Evolutionary conservation across 805 yeast species (phyloP), one percentile per base, ranked within the genome.

Genomic region (Saccharomycopsis javanensis): DNA sequence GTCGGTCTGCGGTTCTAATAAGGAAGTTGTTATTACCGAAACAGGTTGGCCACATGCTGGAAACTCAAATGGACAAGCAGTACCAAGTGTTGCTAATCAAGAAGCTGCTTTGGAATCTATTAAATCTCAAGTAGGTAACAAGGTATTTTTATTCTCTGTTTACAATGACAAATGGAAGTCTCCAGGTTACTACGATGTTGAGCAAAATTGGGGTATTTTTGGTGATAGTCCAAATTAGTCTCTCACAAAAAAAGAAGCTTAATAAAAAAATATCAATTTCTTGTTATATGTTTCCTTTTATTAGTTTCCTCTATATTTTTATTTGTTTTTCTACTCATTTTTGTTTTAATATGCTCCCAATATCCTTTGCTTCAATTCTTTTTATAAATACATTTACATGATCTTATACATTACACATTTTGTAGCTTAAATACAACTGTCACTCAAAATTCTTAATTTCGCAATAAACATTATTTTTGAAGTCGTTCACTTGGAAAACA

Each of bases 31-130:
- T 56, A 71, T 82, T 57, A 73, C 81, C 55, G 86, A 82, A 68
- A 75, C 83, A 51, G 86, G 86, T 27, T 82, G 86, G 86, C 86
- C 86, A 64, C 76, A 85, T 15, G 65, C 74, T 64, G 88, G 88
- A 65, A 68, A 72, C 61, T 64, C 76, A 58, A 78, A 73, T 63
- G 84, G 83, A 57, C 60, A 62, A 50, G 81, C 82, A 62, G 82
- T 82, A 34, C 86, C 87, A 45, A 78, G 83, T 28, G 63, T 61
- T 31, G 67, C 63, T 4, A 79, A 82, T 71, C 88, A 83, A 67
- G 65, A 71, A 18, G 62, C 72, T 6, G 85, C 86, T 10, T 65
- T 83, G 53, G 67, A 75, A 59, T 71, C 81, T 57, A 79, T 83
- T 57, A 78, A 74, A 31, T 64, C 70, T 3, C 59, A 68, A 0